phyloP scores from a whole-genome alignment of 2,329 filamentous ascomycete genomes.

The Alternaria infectoria region DNA sequence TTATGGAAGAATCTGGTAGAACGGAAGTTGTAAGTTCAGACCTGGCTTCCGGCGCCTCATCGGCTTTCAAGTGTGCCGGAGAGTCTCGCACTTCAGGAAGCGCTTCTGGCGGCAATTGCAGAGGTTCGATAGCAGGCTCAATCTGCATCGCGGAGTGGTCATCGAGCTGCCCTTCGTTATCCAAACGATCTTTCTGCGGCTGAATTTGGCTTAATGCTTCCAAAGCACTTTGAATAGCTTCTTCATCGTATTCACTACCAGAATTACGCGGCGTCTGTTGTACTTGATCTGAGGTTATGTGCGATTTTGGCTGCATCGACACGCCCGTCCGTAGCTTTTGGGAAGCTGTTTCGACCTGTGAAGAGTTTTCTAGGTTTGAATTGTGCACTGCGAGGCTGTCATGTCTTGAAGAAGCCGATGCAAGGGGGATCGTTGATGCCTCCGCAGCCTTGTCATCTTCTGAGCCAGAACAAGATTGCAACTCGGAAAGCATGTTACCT shows the following conservation, averaged over 20 bases:
- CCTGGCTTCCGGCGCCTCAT: fast-evolving
- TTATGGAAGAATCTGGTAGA: not conserved
- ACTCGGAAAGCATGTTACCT: not conserved
- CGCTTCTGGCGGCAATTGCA: not conserved
- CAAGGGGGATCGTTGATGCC: too few relatives aligned
- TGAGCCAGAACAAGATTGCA: not conserved
- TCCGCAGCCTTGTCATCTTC: not conserved
- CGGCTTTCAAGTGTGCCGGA: not conserved
- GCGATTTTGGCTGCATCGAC: not conserved
- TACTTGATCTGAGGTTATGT: not conserved
- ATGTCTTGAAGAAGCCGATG: not conserved
- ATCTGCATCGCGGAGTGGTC: too few relatives aligned
- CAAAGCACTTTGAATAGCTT: not conserved
- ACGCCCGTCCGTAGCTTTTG: not conserved
- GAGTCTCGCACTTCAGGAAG: not conserved
- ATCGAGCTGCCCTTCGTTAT: not conserved
- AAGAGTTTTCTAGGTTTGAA: not conserved
- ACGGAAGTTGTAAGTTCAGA: not conserved
- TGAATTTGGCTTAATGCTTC: not conserved
- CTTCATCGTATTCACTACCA: too few relatives aligned
- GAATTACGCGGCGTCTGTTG: not conserved
- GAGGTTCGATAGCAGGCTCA: not conserved
- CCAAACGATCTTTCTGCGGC: not conserved
- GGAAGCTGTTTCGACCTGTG: not conserved
- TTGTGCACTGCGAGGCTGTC: not conserved